phyloP scores from a whole-genome alignment of 2,329 filamentous ascomycete species.

The Alternaria arbusti region DNA sequence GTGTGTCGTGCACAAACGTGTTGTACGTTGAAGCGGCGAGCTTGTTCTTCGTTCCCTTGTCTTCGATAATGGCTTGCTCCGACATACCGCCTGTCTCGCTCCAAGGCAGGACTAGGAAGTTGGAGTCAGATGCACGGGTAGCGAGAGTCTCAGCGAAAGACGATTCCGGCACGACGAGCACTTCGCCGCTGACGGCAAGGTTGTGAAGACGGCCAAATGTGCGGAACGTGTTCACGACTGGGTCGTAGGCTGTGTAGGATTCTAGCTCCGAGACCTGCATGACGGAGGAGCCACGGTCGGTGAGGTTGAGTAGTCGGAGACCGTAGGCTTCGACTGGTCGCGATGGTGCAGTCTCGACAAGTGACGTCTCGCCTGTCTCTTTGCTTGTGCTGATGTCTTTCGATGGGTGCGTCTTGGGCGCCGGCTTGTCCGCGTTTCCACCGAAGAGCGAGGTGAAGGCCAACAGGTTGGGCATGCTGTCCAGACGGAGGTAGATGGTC shows the following conservation, averaged over 20 bases:
- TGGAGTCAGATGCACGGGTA: constrained; percentile 64
- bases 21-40: constrained; percentile 71
- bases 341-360: constrained; percentile 31
- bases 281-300: constrained; percentile 90
- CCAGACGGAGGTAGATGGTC: constrained; percentile 81
- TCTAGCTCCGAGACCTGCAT: constrained; percentile 90
- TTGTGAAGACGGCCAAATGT: constrained; percentile 86
- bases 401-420: constrained; percentile 48
- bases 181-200: constrained; percentile 79
- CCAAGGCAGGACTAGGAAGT: constrained; percentile 86
- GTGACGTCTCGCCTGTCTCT: constrained; percentile 25
- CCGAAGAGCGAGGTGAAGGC: constrained; percentile 82
- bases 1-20: constrained; percentile 72
- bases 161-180: constrained; percentile 77
- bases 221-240: constrained; percentile 88
- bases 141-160: constrained; percentile 81
- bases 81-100: constrained; percentile 78
- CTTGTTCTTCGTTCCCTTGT: constrained; percentile 62
- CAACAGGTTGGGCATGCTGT: constrained; percentile 82
- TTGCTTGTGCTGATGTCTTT: constrained; percentile 28
- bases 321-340: constrained; percentile 77
- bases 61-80: constrained; percentile 63
- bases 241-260: constrained; percentile 70
- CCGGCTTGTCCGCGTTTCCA: constrained; percentile 53
- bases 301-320: constrained; percentile 83